Evolutionary conservation across 306 rosid genomes (phyloP).

Genomic region (Vigna nakashimae): DNA sequence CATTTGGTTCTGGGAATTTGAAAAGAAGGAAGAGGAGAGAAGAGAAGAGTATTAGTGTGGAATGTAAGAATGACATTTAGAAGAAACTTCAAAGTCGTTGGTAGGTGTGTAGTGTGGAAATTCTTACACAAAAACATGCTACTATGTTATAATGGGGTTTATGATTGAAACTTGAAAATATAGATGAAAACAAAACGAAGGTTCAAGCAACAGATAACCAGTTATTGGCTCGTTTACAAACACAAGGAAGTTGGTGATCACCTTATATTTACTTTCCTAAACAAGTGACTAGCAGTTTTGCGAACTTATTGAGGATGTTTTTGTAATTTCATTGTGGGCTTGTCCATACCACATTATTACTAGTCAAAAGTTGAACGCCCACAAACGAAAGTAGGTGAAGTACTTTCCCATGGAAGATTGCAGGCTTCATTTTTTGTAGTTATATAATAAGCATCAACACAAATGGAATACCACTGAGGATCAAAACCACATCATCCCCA

Average conservation of each 20-base stretch:
- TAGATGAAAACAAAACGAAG: slow-evolving; percentile 37
- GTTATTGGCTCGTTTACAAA: slow-evolving; percentile 6
- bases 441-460: neutral
- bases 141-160: neutral
- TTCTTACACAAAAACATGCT: neutral
- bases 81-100: slow-evolving; percentile 42
- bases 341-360: neutral
- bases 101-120: slow-evolving; percentile 40
- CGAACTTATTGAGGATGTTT: slow-evolving; percentile 14
- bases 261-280: slow-evolving; percentile 32
- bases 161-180: slow-evolving; percentile 52
- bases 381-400: slow-evolving; percentile 43
- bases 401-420: slow-evolving; percentile 16
- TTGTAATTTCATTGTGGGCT: neutral
- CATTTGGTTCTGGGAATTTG: slow-evolving; percentile 47
- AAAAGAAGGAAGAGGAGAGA: slow-evolving; percentile 39
- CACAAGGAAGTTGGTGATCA: slow-evolving; percentile 42
- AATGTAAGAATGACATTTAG: neutral
- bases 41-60: slow-evolving; percentile 34
- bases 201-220: slow-evolving; percentile 46
- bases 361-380: slow-evolving; percentile 36
- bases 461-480: neutral
- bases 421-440: neutral
- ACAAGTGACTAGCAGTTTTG: neutral
- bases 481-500: slow-evolving; percentile 5